Evolutionary conservation across 2,329 filamentous ascomycete genomes (phyloP).

Genomic region (Coniochaeta sp.): DNA sequence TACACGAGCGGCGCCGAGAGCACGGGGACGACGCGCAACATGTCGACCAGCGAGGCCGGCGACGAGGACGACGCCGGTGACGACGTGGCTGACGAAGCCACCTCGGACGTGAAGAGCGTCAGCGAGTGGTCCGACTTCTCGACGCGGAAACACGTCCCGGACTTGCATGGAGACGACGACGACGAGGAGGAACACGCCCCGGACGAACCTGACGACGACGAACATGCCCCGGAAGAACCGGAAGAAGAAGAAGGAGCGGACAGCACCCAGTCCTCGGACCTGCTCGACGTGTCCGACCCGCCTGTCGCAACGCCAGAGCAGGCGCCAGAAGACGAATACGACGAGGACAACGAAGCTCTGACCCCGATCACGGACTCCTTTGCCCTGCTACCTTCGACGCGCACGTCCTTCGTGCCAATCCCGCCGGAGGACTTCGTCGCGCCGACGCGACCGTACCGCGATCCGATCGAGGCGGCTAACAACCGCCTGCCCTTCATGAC

Average conservation of each 20-base stretch:
- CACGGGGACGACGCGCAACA: slow-evolving; percentile 67
- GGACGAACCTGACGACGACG: slow-evolving; percentile 10
- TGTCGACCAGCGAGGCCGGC: slow-evolving; percentile 37
- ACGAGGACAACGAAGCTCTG: slow-evolving; percentile 31
- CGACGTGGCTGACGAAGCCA: slow-evolving; percentile 23
- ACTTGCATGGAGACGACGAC: slow-evolving; percentile 25
- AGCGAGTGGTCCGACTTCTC: slow-evolving; percentile 90
- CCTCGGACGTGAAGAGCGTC: slow-evolving; percentile 52
- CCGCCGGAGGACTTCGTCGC: slow-evolving; percentile 83
- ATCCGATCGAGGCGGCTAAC: slow-evolving; percentile 73
- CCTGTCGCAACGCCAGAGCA: slow-evolving; percentile 16
- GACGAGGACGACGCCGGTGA: slow-evolving; percentile 26
- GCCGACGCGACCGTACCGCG: slow-evolving; percentile 71
- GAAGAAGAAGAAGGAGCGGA: slow-evolving; percentile 22
- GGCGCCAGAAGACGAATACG: slow-evolving; percentile 24
- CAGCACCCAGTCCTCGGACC: slow-evolving; percentile 29
- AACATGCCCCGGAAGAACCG: neutral
- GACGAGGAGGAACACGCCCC: slow-evolving; percentile 17
- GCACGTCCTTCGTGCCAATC: slow-evolving; percentile 67
- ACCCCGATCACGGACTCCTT: slow-evolving; percentile 37
- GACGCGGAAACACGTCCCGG: slow-evolving; percentile 61
- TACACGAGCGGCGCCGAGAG: slow-evolving; percentile 86
- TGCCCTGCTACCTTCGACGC: slow-evolving; percentile 39
- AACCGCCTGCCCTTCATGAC: slow-evolving; percentile 97
- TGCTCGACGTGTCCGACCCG: slow-evolving; percentile 27